These are phyloP conservation scores for Backusella morwellensis DNA, from an alignment of 192 early-diverging fungal genomes.

Conservation along the genomic window DNA sequence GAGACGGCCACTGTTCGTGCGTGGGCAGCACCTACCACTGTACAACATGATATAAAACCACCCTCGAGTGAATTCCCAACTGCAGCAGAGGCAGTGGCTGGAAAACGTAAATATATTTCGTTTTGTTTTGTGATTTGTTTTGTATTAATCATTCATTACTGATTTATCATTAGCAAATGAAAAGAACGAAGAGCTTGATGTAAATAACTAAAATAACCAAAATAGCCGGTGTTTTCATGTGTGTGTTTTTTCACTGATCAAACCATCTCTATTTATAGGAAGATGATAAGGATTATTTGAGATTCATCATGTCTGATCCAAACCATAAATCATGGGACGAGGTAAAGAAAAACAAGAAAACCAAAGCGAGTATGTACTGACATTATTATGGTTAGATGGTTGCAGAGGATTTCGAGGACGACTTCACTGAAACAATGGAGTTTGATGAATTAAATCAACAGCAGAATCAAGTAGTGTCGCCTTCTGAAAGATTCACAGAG, in stretches of 20 bases:
- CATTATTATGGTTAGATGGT: conserved; percentile 30
- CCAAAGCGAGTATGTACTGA: neutral
- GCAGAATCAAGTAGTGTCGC: conserved; percentile 14
- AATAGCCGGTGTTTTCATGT: neutral
- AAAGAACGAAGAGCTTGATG: neutral
- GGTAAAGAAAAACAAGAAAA: conserved; percentile 1
- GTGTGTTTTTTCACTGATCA: neutral
- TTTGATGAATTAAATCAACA: conserved; percentile 25
- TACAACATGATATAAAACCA: neutral
- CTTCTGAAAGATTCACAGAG: conserved; percentile 35
- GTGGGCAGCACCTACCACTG: conserved; percentile 13
- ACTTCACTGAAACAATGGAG: conserved; percentile 20
- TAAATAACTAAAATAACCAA: neutral
- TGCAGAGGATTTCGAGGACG: conserved; percentile 29
- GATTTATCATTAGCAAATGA: neutral
- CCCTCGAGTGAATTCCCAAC: neutral
- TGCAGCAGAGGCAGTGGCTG: neutral
- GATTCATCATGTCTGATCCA: conserved; percentile 6
- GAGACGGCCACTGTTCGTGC: conserved; percentile 2
- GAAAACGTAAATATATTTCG: neutral
- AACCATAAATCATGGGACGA: conserved; percentile 25
- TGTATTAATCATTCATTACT: neutral
- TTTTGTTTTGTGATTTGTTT: neutral
- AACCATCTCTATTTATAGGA: neutral
- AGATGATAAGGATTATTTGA: conserved; percentile 12